A percentile compares a stretch with the other conserved stretches of the same genome.
phyloP scores from a whole-genome alignment of 2,329 filamentous ascomycete species.

The Coniochaeta sp. region DNA sequence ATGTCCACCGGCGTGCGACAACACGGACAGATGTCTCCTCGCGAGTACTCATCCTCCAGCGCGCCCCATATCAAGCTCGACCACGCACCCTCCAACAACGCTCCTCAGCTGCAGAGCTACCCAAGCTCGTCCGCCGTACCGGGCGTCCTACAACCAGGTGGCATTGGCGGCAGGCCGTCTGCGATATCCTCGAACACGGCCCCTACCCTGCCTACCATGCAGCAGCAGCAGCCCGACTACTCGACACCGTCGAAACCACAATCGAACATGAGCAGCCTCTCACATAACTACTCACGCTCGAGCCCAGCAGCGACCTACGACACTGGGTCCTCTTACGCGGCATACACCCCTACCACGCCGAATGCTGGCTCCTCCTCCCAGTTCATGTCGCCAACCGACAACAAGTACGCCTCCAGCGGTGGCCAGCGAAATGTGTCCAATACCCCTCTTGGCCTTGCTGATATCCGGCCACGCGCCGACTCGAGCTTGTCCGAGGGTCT shows the following conservation, averaged over 20 bases:
- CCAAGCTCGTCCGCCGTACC: constrained; percentile 38
- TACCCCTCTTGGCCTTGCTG: constrained; percentile 82
- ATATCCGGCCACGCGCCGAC: constrained; percentile 83
- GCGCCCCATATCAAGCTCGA: constrained; percentile 45
- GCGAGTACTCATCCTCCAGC: constrained; percentile 31
- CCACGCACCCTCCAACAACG: constrained; percentile 27
- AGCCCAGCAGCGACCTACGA: constrained; percentile 64
- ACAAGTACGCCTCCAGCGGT: constrained; percentile 46
- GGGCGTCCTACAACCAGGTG: constrained; percentile 52
- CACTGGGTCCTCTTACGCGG: constrained; percentile 37
- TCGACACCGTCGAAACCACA: constrained; percentile 53
- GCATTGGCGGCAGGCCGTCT: constrained; percentile 27
- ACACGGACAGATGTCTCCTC: constrained; percentile 35
- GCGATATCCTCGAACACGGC: constrained; percentile 34
- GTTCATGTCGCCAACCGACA: constrained; percentile 52
- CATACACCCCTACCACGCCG: constrained; percentile 59
- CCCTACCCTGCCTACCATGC: constrained; percentile 39
- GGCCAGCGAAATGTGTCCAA: constrained; percentile 63
- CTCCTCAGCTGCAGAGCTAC: constrained; percentile 24
- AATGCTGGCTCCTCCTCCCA: constrained; percentile 51
- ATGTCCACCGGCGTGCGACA: constrained; percentile 28
- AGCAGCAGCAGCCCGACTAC: constrained; percentile 43
- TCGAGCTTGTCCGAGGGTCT: constrained; percentile 69
- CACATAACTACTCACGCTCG: constrained; percentile 76
- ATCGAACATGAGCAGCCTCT: constrained; percentile 48